Evolutionary conservation across 2,329 filamentous ascomycete species (phyloP).

Genomic region (Alternaria ventricosa): DNA sequence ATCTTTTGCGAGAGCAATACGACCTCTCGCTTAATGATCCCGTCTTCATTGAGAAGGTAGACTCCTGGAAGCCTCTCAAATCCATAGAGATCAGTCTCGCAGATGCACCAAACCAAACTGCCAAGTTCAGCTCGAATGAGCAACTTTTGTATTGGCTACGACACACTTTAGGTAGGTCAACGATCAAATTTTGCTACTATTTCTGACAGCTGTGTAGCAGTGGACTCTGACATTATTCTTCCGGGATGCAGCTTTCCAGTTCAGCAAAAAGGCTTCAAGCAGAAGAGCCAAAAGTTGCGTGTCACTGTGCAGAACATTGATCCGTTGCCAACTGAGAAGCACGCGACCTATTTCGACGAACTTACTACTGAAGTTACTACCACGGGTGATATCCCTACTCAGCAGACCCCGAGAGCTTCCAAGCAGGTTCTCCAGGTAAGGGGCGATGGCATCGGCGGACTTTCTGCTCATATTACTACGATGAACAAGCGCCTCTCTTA

Average conservation of each 20-base stretch:
- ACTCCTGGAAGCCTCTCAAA: slow-evolving; percentile 37
- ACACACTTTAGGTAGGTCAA: slow-evolving; percentile 39
- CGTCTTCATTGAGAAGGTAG: slow-evolving; percentile 64
- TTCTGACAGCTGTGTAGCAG: slow-evolving; percentile 49
- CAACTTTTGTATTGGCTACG: slow-evolving; percentile 41
- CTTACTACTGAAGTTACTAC: slow-evolving; percentile 30
- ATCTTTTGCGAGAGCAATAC: slow-evolving; percentile 74
- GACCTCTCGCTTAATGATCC: slow-evolving; percentile 66
- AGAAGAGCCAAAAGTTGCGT: slow-evolving; percentile 57
- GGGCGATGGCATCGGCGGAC: slow-evolving; percentile 67
- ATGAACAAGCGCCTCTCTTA: slow-evolving; percentile 71
- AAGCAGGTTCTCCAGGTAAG: slow-evolving; percentile 39
- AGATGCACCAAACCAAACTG: slow-evolving; percentile 22
- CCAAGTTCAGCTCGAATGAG: slow-evolving; percentile 32
- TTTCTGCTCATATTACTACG: slow-evolving; percentile 66
- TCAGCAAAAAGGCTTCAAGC: slow-evolving; percentile 51
- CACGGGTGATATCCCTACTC: slow-evolving; percentile 14
- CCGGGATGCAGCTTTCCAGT: slow-evolving; percentile 75
- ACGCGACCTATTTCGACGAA: slow-evolving; percentile 41
- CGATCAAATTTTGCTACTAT: not conserved
- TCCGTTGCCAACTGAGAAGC: slow-evolving; percentile 33
- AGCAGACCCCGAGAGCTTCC: slow-evolving; percentile 4
- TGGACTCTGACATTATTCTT: slow-evolving; percentile 70
- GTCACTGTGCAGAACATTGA: slow-evolving; percentile 68
- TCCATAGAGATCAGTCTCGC: slow-evolving; percentile 34